These are phyloP conservation scores for Nakaseomyces kungkrabaensis DNA, from an alignment of 1,139 yeast genomes.

Conservation along the genomic window DNA sequence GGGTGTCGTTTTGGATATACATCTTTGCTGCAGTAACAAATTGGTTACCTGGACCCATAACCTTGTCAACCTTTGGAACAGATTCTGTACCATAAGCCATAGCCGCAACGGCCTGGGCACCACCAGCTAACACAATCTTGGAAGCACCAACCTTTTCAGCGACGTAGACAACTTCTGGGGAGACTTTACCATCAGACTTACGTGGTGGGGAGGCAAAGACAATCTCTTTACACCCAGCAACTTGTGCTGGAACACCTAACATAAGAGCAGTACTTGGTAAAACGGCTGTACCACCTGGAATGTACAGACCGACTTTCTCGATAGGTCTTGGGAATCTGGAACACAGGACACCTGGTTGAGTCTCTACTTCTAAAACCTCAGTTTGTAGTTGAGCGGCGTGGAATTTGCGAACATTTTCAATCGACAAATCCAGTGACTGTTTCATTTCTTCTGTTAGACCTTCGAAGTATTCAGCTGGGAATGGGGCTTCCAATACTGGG, in stretches of 20 bases:
- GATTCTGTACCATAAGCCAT: constrained; percentile 96
- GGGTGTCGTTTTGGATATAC: constrained; percentile 92
- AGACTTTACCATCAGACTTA: constrained; percentile 69
- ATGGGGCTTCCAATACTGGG: constrained; percentile 83
- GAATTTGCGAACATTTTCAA: constrained; percentile 80
- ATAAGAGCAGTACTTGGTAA: constrained; percentile 95
- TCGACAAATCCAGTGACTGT: constrained; percentile 79
- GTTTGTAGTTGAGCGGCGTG: constrained; percentile 82
- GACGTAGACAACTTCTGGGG: constrained; percentile 96
- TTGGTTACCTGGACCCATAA: constrained; percentile 97
- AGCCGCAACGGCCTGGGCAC: constrained; percentile 98
- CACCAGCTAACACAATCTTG: constrained; percentile 89
- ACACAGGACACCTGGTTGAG: constrained; percentile 87
- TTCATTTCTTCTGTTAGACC: constrained; percentile 66
- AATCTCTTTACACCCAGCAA: constrained; percentile 92
- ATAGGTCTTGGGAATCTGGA: constrained; percentile 93
- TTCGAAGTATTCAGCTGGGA: constrained; percentile 54
- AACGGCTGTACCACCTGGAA: constrained; percentile 98
- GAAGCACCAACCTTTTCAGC: constrained; percentile 93
- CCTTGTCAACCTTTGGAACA: constrained; percentile 90
- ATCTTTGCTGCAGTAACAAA: constrained; percentile 98
- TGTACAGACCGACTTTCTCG: constrained; percentile 87
- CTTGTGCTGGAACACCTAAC: constrained; percentile 98
- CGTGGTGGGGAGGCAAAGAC: constrained; percentile 98
- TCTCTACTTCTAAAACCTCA: constrained; percentile 74